Evolutionary conservation across 2,329 filamentous ascomycete species (phyloP), one percentile per base, ranked within the genome.

Genomic region (Alternaria gaisen): DNA sequence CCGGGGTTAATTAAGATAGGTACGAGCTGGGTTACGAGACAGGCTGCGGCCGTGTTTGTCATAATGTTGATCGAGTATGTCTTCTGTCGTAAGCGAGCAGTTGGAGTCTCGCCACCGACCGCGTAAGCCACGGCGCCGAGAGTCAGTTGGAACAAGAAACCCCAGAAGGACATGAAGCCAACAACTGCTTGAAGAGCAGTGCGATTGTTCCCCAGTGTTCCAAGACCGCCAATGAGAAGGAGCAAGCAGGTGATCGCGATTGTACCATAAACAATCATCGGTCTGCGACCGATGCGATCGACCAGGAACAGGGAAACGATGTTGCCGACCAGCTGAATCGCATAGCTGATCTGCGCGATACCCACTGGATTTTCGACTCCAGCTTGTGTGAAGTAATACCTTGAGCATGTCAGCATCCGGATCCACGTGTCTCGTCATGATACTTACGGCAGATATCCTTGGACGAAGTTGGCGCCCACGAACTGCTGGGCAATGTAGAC

Each of bases 61-160:
- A 76, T 74, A 26, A 79, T 68, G 20, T 40, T 20, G 38, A 20
- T 20, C 2, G 38, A 12, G 10, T 40, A 40, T 20, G 80, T 81
- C 83, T 96, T 96, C 80, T 93, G 92, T 74, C 93, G 90, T 36
- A 97, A 84, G 5, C 92, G 86, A 16, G 91, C 87, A 0, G 91
- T 91, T 0, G 91, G 92, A 30, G 96, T 79, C 77, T 96, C 92
- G 1, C 90, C 86, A 4, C 95, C 91, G 9, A 96, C 85, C 0
- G 91, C 93, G 80, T 94, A 96, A 77, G 90, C 92, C 7, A 95
- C 91, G 0, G 92, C 93, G 30, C 93, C 93, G 41, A 96, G 91
- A 0, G 91, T 90, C 42, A 93, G 82, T 75, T 96, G 91, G 79
- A 95, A 97, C 73, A 89, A 87, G n/a, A 40, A 20, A 40, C 9